Conservation (phyloP, 306 rosid species). For the Sechiopsis laciniata region DNA sequence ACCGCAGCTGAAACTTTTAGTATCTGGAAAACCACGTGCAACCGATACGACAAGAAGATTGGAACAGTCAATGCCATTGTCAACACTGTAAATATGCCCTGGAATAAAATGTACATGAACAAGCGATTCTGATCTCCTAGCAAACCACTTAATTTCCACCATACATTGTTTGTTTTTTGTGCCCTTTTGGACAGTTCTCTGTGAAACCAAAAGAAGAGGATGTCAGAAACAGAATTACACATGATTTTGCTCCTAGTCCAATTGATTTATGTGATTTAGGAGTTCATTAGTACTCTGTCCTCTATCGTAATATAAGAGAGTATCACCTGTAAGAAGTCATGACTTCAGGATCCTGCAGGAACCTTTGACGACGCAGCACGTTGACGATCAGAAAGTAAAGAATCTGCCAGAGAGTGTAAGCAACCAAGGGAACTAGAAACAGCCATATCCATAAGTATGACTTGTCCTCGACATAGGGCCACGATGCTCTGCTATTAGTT, state of each 20-base stretch:
- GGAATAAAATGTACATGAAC: slow-evolving; percentile 67
- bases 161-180: slow-evolving; percentile 74
- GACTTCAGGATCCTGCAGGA: slow-evolving; percentile 84
- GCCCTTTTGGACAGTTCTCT: slow-evolving; percentile 94
- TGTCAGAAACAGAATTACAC: background rate
- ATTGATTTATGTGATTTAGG: background rate
- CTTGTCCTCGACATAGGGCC: slow-evolving; percentile 82
- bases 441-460: slow-evolving; percentile 74
- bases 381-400: slow-evolving; percentile 80
- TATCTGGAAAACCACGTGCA: slow-evolving; percentile 63
- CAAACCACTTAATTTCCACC: slow-evolving; percentile 87
- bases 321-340: slow-evolving; percentile 83
- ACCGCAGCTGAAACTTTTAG: slow-evolving; percentile 80
- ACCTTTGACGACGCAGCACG: slow-evolving; percentile 75
- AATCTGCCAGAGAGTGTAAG: slow-evolving; percentile 75
- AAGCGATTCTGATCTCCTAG: slow-evolving; percentile 88
- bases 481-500: slow-evolving; percentile 49
- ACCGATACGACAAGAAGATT: slow-evolving; percentile 68
- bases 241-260: background rate
- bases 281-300: no score
- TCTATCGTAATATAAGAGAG: no score
- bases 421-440: slow-evolving; percentile 70
- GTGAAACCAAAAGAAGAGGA: slow-evolving; percentile 14
- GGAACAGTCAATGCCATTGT: slow-evolving; percentile 93
- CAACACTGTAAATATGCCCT: slow-evolving; percentile 72